phyloP scores from a whole-genome alignment of 2,329 filamentous ascomycete species.

The Tetracladium maxilliforme region DNA sequence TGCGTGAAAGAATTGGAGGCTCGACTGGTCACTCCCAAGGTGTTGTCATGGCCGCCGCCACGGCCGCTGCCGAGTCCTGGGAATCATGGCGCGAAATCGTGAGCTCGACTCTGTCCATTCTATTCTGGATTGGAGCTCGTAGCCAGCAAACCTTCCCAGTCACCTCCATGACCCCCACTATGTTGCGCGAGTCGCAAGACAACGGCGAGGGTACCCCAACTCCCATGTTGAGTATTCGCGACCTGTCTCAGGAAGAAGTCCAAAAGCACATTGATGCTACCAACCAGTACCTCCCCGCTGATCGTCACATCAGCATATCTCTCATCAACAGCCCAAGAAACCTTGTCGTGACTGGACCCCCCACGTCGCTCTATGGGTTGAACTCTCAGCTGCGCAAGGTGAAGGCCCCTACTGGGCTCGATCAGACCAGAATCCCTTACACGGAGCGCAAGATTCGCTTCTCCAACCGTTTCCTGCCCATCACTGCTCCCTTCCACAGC shows the following conservation, averaged over 20 bases:
- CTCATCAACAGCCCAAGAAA: slow-evolving; percentile 95
- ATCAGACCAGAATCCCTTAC: slow-evolving; percentile 87
- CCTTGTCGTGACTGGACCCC: slow-evolving; percentile 90
- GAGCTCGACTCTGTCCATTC: slow-evolving; percentile 70
- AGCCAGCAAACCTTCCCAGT: slow-evolving; percentile 95
- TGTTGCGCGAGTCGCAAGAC: slow-evolving; percentile 84
- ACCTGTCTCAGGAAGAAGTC: slow-evolving; percentile 74
- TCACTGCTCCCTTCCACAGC: slow-evolving; percentile 97
- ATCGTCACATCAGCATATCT: slow-evolving; percentile 89
- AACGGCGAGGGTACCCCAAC: slow-evolving; percentile 91
- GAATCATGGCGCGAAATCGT: slow-evolving; percentile 75
- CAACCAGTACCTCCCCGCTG: slow-evolving; percentile 86
- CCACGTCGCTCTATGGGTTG: slow-evolving; percentile 89
- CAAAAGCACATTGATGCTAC: slow-evolving; percentile 95
- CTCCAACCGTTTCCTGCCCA: slow-evolving; percentile 90
- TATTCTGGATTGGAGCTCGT: slow-evolving; percentile 97
- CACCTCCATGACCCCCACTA: slow-evolving; percentile 81
- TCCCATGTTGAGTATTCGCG: slow-evolving; percentile 94
- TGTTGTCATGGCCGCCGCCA: slow-evolving; percentile 83
- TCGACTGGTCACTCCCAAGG: slow-evolving; percentile 95
- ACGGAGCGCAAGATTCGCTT: slow-evolving; percentile 95
- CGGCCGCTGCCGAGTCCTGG: slow-evolving; percentile 84
- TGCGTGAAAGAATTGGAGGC: slow-evolving; percentile 73
- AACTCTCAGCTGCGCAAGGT: slow-evolving; percentile 92
- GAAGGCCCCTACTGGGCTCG: slow-evolving; percentile 92